Percentiles rank a stretch among this genome's conserved stretches.
Evolutionary conservation across 176 grass and related monocot genomes (phyloP).

Genomic region (Themeda triandra): DNA sequence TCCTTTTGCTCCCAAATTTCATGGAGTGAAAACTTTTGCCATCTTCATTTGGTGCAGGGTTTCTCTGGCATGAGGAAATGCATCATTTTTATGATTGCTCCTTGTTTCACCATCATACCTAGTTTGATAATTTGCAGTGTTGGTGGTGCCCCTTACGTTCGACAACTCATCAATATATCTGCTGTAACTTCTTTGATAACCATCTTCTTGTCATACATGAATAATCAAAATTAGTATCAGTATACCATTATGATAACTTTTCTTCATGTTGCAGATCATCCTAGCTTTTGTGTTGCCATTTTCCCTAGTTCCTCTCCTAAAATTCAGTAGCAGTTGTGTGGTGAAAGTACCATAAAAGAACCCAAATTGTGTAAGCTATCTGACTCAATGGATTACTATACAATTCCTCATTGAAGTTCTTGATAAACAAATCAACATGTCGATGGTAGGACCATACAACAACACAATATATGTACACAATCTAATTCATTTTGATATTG

Average conservation of each 20-base stretch:
- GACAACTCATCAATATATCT: conserved; percentile 66
- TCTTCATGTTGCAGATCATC: conserved; percentile 49
- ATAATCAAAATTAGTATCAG: not conserved
- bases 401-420: not conserved
- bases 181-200: conserved; percentile 38
- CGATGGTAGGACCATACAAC: not conserved
- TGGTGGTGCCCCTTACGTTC: conserved; percentile 40
- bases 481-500: not conserved
- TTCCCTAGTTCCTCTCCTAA: conserved; percentile 77
- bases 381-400: not conserved
- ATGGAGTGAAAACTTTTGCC: not conserved
- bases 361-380: conserved; percentile 51
- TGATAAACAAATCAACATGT: not conserved
- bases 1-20: not conserved
- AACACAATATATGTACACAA: not conserved
- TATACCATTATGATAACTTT: not conserved
- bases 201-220: not conserved
- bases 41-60: conserved; percentile 47
- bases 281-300: conserved; percentile 80
- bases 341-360: conserved; percentile 64
- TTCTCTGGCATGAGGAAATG: conserved; percentile 79
- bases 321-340: conserved; percentile 62
- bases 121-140: conserved; percentile 61
- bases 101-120: conserved; percentile 56
- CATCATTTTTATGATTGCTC: conserved; percentile 59